phyloP scores from a whole-genome alignment of 129 eudicot genomes.

The Artemisia tridentata region DNA sequence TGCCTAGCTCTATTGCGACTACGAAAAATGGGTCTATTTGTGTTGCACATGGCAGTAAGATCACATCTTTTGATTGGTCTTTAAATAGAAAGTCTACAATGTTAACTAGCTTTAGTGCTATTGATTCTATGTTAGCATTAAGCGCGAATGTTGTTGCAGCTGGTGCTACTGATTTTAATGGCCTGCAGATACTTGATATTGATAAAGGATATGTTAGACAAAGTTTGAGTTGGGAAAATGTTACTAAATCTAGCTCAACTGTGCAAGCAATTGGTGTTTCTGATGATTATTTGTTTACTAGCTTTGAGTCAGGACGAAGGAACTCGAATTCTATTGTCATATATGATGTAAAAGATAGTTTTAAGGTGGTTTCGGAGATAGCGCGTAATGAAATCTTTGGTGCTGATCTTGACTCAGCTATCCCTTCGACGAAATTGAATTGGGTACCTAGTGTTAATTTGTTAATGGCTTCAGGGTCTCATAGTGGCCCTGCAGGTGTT shows the following conservation, averaged over 20 bases:
- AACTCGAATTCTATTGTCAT: slow-evolving; percentile 80
- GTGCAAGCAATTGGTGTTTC: slow-evolving; percentile 80
- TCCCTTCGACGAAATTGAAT: slow-evolving; percentile 76
- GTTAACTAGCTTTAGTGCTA: slow-evolving; percentile 64
- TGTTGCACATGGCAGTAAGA: slow-evolving; percentile 82
- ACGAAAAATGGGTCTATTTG: slow-evolving; percentile 67
- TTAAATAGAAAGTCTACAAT: slow-evolving; percentile 65
- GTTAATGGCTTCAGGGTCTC: slow-evolving; percentile 94
- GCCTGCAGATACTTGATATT: slow-evolving; percentile 73
- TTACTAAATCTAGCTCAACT: slow-evolving; percentile 78
- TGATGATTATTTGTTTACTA: slow-evolving; percentile 56
- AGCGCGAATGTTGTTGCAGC: slow-evolving; percentile 60
- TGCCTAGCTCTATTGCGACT: slow-evolving; percentile 63
- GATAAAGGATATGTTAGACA: slow-evolving; percentile 61
- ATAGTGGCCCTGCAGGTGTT: slow-evolving; percentile 85
- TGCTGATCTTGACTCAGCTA: slow-evolving; percentile 68
- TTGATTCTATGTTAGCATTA: slow-evolving; percentile 69
- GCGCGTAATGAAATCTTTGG: slow-evolving; percentile 76
- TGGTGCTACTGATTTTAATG: slow-evolving; percentile 91
- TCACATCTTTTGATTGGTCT: slow-evolving; percentile 94
- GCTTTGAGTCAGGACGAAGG: slow-evolving; percentile 79
- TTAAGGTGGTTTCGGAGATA: slow-evolving; percentile 50
- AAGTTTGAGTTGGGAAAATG: slow-evolving; percentile 76
- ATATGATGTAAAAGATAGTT: slow-evolving; percentile 49
- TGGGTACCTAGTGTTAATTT: slow-evolving; percentile 73